A percentile compares a stretch with the other conserved stretches of the same genome.
These are phyloP conservation scores for Sanghuangporus weigelae DNA, from an alignment of 1,284 basidiomycete species.

Conservation along the genomic window DNA sequence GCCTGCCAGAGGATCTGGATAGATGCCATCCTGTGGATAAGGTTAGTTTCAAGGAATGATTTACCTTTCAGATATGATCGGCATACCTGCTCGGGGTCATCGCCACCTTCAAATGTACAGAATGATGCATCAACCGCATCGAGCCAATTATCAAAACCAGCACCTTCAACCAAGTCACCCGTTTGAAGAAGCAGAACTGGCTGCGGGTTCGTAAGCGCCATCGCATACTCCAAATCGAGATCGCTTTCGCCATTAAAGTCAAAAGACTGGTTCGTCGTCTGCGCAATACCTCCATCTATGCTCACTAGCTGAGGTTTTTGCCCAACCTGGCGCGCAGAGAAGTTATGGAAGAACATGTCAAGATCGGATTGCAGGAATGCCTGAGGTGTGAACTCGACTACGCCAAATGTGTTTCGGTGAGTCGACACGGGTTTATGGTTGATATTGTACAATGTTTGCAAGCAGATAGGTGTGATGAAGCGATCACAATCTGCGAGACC, in stretches of 20 bases:
- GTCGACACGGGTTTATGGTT: constrained; percentile 13
- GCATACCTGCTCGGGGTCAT: constrained; percentile 19
- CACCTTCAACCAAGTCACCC: constrained; percentile 25
- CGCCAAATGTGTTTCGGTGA: constrained; percentile 21
- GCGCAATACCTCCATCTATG: constrained; percentile 18
- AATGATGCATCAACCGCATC: constrained; percentile 28
- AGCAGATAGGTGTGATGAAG: constrained; percentile 22
- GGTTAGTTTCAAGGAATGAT: not conserved
- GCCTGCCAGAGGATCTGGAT: constrained; percentile 43
- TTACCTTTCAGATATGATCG: constrained; percentile 10
- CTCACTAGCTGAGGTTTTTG: constrained; percentile 33
- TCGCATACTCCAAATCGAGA: constrained; percentile 39
- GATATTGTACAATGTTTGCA: constrained; percentile 22
- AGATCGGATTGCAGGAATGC: constrained; percentile 40
- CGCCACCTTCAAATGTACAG: constrained; percentile 24
- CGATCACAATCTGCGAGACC: constrained; percentile 21
- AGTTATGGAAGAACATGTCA: constrained; percentile 40
- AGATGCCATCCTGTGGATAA: constrained; percentile 39
- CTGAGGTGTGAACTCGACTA: constrained; percentile 47
- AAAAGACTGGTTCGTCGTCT: constrained; percentile 28
- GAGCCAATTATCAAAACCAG: constrained; percentile 24
- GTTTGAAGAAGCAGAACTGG: constrained; percentile 27
- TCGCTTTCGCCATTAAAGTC: constrained; percentile 42
- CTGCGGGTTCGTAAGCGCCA: constrained; percentile 31
- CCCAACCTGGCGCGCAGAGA: constrained; percentile 33